Base-by-base conservation (phyloP, 352 stramenopile genomes). In the Pythium phragmitis region DNA sequence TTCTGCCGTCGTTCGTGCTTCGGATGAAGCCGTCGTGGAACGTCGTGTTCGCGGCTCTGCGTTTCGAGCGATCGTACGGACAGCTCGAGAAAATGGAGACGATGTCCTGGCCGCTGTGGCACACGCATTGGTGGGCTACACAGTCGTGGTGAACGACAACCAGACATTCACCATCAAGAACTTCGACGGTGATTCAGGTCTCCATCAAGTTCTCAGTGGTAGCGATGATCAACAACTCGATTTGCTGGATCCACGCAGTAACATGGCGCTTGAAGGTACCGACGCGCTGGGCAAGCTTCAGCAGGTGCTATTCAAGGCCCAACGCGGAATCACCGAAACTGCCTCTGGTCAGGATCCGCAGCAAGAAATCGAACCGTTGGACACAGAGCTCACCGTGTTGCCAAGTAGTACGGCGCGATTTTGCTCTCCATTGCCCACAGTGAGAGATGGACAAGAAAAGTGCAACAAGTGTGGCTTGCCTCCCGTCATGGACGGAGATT, bases 401-500 rank as follows among this genome's bases (percentile, higher is more conserved):
- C 45, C 59, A n/a, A 65, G n/a, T n/a, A 45, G 21, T 1, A 53
- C 47, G 7, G 41, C 52, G n/a, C 63, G 39, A 14, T 64, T 67
- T 34, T 52, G 42, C 14, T 36, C 65, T 5, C 17, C 52, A 26
- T 52, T 42, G 8, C 11, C 51, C 8, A 21, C 36, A 1, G 47
- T 52, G 6, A 12, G n/a, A 13, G 34, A 39, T 33, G 45, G 14
- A 4, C 30, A 55, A 39, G 34, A 39, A 13, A 9, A 39, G 2
- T 73, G 66, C 46, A 60, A 45, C 2, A 65, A 65, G 17, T 73
- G 66, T 16, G 8, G 36, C 0, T 41, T 73, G 12, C 60, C 66
- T 41, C 55, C 66, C 14, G 30, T 66, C 33, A 14, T 73, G 1
- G 66, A 73, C 41, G 66, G 60, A 7, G 66, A 73, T 17, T 21